Evolutionary conservation across 2,329 filamentous ascomycete genomes (phyloP), one percentile per base, ranked within the genome.

Genomic region (Neurospora crassa): DNA sequence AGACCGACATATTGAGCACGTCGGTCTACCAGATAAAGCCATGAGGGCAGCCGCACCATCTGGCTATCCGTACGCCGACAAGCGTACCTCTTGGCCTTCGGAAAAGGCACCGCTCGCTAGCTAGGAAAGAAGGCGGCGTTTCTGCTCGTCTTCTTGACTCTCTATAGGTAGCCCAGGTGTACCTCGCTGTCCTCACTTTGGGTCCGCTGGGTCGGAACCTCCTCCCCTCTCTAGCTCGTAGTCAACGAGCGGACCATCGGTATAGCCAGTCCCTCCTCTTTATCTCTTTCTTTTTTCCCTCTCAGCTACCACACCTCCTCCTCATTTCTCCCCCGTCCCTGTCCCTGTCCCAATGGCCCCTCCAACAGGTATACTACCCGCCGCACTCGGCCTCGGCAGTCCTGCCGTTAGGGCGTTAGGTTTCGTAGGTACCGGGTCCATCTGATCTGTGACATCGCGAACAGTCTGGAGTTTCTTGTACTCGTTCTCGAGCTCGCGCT

Each of bases 381-480:
- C 24, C 14, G 47, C 12, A 63, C 24, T 63, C 53, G 53, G 24
- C 53, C 34, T 63, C 24, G 53, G 53, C 3, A 63, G 29, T 16
- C 29, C 53, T 71, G 20, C 20, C 70, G 18, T 40, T 24, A 37
- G 70, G 69, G 14, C 53, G 4, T 1, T 8, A 34, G 53, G 53
- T 34, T 63, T 63, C 20, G 53, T 10, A 20, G 24, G 20, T 3
- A 16, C 12, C 20, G 47, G 20, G 16, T 63, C 53, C 53, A 63
- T 73, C 69, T 78, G 75, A 16, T 47, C 73, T 3, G 77, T 77
- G 1, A 76, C 76, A 43, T 88, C 84, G 72, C 85, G 87, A 40
- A 98, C 94, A 5, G 84, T 92, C 83, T 99, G 96, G 41, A 94
- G 85, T 80, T 95, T 95, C 79, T 91, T 90, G 81, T 97, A 98